Base-by-base conservation (phyloP, 2,329 filamentous ascomycete species). In the Teratosphaeria pseudoeucalypti region DNA sequence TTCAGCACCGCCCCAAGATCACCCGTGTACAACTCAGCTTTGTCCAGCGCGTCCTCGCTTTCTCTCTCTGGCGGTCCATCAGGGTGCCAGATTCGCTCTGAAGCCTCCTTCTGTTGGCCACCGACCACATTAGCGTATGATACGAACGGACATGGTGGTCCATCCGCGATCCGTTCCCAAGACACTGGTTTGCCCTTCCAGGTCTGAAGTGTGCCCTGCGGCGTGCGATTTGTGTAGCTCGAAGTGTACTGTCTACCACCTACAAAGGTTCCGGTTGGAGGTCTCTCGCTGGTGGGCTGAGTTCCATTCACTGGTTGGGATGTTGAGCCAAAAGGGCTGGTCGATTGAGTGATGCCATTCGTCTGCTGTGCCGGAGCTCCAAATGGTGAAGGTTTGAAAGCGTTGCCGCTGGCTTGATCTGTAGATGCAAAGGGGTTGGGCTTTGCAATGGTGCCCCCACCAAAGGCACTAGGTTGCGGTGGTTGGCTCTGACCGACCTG, bases 41-140 rank as follows among this genome's bases (percentile, higher is more conserved):
- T 79, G 2, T 82, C 73, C 69, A 89, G 84, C 9, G 86, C 87
- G 63, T 87, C 77, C 39, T 77, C 71, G 54, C 76, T 78, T 55
- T 74, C 74, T 6, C 68, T 67, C 26, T 71, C 72, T 1, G 87
- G 88, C 26, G 86, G 80, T 0, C 89, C 90, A 54, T 85, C 77
- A 0, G 88, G 87, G 70, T 89, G 91, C 81, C 87, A 89, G 55
- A 92, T 85, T 64, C 82, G 84, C 56, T 81, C 78, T 76, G 81
- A 83, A 0, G 85, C 64, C 82, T 84, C 56, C 81, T 78, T 76
- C 81, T 84, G 0, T 74, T 79, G 37, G 83, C 81, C 65, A 52
- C 61, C 26, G 6, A 49, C 43, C 19, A 49, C 43, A 19, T 3
- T 23, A 6, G n/a, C 10, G 43, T 49, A 49, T 23, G 43, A 49